These are phyloP conservation scores for Fusarium bulbicola DNA, from an alignment of 2,329 filamentous ascomycete genomes.

Conservation along the genomic window DNA sequence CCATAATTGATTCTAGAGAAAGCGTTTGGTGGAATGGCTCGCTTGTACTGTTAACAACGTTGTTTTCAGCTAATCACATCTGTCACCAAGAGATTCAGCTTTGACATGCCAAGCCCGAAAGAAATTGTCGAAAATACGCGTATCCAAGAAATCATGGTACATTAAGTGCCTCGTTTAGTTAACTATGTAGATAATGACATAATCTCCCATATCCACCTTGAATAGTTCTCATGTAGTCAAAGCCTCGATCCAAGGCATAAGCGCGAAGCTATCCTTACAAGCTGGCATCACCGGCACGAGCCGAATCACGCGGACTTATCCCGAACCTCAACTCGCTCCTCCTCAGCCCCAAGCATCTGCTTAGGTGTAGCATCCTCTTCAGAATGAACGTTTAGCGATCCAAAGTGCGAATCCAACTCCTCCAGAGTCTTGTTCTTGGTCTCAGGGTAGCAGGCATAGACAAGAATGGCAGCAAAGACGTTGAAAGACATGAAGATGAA, in stretches of 20 bases:
- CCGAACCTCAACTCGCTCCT: neutral
- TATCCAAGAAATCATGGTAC: too few species aligned
- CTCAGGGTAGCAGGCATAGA: constrained; percentile 17
- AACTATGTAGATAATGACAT: neutral
- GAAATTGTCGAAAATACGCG: too few species aligned
- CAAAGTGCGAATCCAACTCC: constrained; percentile 16
- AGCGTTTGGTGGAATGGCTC: too few species aligned
- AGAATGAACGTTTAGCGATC: constrained; percentile 13
- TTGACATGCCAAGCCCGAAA: too few species aligned
- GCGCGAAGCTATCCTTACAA: neutral
- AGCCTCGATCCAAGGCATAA: rapidly evolving
- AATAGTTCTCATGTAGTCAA: neutral
- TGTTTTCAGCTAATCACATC: too few species aligned
- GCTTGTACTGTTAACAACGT: too few species aligned
- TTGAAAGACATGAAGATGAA: constrained; percentile 22
- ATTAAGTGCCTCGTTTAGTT: too few species aligned
- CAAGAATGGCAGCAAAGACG: constrained; percentile 2
- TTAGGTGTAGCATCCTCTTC: constrained; percentile 15
- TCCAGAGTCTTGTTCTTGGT: constrained; percentile 14
- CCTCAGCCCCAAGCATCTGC: constrained; percentile 13
- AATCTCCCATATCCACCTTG: rapidly evolving
- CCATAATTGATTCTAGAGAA: too few species aligned
- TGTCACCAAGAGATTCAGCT: too few species aligned
- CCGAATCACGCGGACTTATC: neutral
- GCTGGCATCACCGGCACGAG: rapidly evolving